These are phyloP conservation scores for Esteya vermicola DNA, from an alignment of 2,329 filamentous ascomycete species.

Conservation along the genomic window DNA sequence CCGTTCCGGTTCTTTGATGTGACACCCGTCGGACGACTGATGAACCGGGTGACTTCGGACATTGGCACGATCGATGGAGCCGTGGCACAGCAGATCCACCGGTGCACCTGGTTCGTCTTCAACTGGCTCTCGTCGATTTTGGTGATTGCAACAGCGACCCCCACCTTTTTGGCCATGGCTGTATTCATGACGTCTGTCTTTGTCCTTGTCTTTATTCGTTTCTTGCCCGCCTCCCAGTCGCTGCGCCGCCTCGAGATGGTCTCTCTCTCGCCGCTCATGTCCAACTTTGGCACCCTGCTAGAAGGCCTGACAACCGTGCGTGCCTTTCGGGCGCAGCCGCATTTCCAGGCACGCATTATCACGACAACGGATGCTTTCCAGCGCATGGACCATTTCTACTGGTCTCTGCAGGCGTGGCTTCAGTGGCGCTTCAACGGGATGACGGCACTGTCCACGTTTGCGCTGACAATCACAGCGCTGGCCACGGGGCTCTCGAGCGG, in stretches of 20 bases:
- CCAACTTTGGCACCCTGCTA: constrained; percentile 79
- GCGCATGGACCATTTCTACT: constrained; percentile 93
- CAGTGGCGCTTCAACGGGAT: constrained; percentile 63
- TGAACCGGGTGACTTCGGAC: constrained; percentile 85
- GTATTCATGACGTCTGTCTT: constrained; percentile 53
- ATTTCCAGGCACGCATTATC: constrained; percentile 71
- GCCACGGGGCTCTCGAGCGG: constrained; percentile 63
- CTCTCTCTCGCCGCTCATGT: constrained; percentile 75
- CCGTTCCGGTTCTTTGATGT: constrained; percentile 87
- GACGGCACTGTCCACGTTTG: constrained; percentile 59
- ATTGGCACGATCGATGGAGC: constrained; percentile 81
- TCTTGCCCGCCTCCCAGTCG: constrained; percentile 71
- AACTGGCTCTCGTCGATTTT: constrained; percentile 58
- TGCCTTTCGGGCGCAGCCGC: constrained; percentile 63
- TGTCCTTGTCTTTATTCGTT: constrained; percentile 58
- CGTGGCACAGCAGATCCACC: constrained; percentile 61
- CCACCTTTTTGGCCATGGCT: constrained; percentile 61
- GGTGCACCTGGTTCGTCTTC: constrained; percentile 55
- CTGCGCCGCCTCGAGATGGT: constrained; percentile 79
- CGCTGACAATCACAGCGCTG: constrained; percentile 60
- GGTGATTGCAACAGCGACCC: constrained; percentile 69
- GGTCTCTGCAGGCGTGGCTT: constrained; percentile 76
- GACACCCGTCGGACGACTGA: constrained; percentile 75
- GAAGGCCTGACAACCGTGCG: constrained; percentile 78
- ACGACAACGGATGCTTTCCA: constrained; percentile 77